These are phyloP conservation scores for Aquilaria yunnanensis DNA, from an alignment of 345 rosid genomes.

Conservation along the genomic window DNA sequence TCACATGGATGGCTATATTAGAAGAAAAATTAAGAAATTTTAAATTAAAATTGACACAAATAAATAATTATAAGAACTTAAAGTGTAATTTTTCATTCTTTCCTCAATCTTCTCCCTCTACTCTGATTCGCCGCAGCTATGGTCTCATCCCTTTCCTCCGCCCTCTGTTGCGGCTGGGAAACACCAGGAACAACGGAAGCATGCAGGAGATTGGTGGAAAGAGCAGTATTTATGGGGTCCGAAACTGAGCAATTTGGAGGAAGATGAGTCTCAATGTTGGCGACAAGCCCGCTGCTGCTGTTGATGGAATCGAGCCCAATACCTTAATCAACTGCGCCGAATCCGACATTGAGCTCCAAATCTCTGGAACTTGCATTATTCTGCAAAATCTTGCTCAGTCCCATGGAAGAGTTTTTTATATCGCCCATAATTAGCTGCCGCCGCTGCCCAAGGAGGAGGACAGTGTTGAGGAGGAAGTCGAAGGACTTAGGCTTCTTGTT, in stretches of 20 bases:
- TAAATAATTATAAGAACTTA: too few species aligned
- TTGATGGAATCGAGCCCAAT: constrained; percentile 39
- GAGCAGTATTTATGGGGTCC: constrained; percentile 11
- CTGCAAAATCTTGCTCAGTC: constrained; percentile 53
- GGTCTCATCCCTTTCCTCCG: too few species aligned
- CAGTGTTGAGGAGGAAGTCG: constrained; percentile 68
- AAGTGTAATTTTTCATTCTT: too few species aligned
- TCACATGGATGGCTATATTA: too few species aligned
- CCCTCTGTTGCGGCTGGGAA: constrained; percentile 19
- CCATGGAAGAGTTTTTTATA: constrained; percentile 50
- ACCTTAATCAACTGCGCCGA: constrained; percentile 59
- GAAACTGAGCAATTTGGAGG: constrained; percentile 15
- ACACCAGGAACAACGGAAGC: constrained; percentile 5
- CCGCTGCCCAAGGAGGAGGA: constrained; percentile 61
- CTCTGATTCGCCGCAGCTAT: too few species aligned
- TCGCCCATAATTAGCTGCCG: constrained; percentile 59
- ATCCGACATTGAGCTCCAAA: constrained; percentile 43
- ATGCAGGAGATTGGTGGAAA: constrained; percentile 18
- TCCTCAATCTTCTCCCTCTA: too few species aligned
- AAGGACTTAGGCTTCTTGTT: constrained; percentile 47
- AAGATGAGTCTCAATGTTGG: constrained; percentile 25
- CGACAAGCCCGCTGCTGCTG: constrained; percentile 12
- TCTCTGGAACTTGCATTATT: constrained; percentile 18
- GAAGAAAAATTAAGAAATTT: too few species aligned
- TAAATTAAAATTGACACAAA: too few species aligned